Percentiles rank a stretch among this genome's conserved stretches.
These are phyloP conservation scores for Miscanthus lutarioriparius DNA, from an alignment of 176 grass and related monocot genomes.

Conservation along the genomic window DNA sequence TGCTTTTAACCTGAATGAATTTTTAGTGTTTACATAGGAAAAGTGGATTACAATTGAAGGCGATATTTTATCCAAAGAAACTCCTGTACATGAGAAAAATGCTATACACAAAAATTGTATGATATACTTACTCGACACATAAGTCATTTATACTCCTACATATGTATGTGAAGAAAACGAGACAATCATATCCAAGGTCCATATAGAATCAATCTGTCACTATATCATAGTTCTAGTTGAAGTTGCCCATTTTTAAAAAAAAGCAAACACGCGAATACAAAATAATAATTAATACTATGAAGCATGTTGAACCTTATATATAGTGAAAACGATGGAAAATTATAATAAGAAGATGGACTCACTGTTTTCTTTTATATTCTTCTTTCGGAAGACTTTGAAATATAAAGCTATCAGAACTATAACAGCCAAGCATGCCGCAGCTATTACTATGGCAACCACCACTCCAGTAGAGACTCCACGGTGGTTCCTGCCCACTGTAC, in stretches of 20 bases:
- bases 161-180: background rate
- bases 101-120: background rate
- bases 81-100: background rate
- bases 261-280: background rate
- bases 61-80: background rate
- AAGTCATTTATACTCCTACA: background rate
- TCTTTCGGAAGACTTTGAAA: slow-evolving; percentile 41
- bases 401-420: slow-evolving; percentile 41
- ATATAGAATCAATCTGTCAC: background rate
- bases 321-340: background rate
- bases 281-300: background rate
- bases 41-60: background rate
- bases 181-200: background rate
- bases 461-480: slow-evolving; percentile 35
- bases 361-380: slow-evolving; percentile 47
- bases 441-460: slow-evolving; percentile 35
- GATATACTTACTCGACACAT: too few species aligned
- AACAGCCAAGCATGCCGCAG: slow-evolving; percentile 35
- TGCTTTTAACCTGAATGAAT: background rate
- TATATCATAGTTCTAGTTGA: background rate
- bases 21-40: background rate
- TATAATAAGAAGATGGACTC: slow-evolving; percentile 36
- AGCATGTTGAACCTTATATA: slow-evolving; percentile 8
- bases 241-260: background rate
- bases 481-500: slow-evolving; percentile 18